These are phyloP conservation scores for Gymnopus androsaceus DNA, from an alignment of 1,284 basidiomycete species.

Conservation along the genomic window DNA sequence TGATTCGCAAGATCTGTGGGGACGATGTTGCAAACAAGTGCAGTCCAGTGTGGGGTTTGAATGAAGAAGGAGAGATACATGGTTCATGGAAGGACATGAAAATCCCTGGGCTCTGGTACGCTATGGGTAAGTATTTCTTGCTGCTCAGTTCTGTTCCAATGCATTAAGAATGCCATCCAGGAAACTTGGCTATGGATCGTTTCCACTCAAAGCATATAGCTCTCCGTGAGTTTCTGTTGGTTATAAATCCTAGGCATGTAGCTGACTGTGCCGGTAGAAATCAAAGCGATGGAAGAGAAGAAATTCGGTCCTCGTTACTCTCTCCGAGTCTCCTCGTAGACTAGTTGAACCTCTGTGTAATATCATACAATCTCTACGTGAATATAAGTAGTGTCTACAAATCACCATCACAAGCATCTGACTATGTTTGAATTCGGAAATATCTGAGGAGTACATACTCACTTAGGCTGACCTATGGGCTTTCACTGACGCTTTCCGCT, in stretches of 20 bases:
- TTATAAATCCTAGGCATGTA: background rate
- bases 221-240: conserved; percentile 46
- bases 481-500: no score
- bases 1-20: conserved; percentile 37
- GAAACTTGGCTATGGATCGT: conserved; percentile 54
- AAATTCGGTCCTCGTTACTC: conserved; percentile 37
- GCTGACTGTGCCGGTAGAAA: conserved; percentile 38
- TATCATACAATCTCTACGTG: no score
- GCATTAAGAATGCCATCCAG: conserved; percentile 24
- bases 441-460: no score
- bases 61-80: conserved; percentile 58
- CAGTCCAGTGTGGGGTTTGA: conserved; percentile 56
- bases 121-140: conserved; percentile 44
- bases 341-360: no score
- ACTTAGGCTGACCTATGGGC: no score
- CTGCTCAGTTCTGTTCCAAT: background rate
- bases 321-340: background rate
- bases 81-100: conserved; percentile 53
- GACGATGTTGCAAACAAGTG: conserved; percentile 45
- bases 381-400: no score
- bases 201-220: conserved; percentile 62
- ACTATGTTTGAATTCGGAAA: no score
- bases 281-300: conserved; percentile 60
- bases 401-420: no score
- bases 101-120: conserved; percentile 55